phyloP scores from a whole-genome alignment of 768 basidiomycete species.

The Kwoniella dendrophila region DNA sequence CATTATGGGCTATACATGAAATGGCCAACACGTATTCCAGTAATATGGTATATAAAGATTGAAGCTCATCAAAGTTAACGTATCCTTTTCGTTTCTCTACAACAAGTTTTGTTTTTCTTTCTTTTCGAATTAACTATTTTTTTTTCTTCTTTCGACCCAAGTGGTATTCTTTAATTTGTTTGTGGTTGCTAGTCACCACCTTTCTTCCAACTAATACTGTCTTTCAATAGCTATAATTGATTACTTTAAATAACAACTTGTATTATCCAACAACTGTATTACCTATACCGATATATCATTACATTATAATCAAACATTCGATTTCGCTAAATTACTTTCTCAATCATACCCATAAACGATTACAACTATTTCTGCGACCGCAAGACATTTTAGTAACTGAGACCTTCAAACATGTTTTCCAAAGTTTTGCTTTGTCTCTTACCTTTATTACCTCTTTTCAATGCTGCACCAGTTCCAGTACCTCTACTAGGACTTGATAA shows the following conservation, averaged over 20 bases:
- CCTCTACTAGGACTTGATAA: slow-evolving; percentile 6
- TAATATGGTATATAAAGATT: not conserved
- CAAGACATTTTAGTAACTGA: not conserved
- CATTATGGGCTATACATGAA: not conserved
- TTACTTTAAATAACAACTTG: not conserved
- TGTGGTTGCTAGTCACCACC: slow-evolving; percentile 18
- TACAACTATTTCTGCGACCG: not conserved
- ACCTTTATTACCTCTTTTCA: slow-evolving; percentile 3
- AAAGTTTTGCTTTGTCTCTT: not conserved
- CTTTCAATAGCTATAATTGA: not conserved
- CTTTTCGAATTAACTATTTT: slow-evolving; percentile 17
- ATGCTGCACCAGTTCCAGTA: slow-evolving; percentile 9
- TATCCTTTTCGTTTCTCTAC: not conserved
- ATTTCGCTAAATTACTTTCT: not conserved
- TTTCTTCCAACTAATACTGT: not conserved
- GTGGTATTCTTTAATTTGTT: not conserved
- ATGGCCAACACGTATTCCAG: too few relatives aligned
- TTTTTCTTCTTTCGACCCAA: slow-evolving; percentile 5
- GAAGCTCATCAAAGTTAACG: not conserved
- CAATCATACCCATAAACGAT: not conserved
- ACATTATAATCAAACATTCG: not conserved
- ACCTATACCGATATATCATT: not conserved
- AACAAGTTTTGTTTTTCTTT: not conserved
- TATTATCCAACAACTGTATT: not conserved
- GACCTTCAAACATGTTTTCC: not conserved